Evolutionary conservation across 805 yeast genomes (phyloP), one percentile per base, ranked within the genome.

Genomic region (Nakazawaea holstii): DNA sequence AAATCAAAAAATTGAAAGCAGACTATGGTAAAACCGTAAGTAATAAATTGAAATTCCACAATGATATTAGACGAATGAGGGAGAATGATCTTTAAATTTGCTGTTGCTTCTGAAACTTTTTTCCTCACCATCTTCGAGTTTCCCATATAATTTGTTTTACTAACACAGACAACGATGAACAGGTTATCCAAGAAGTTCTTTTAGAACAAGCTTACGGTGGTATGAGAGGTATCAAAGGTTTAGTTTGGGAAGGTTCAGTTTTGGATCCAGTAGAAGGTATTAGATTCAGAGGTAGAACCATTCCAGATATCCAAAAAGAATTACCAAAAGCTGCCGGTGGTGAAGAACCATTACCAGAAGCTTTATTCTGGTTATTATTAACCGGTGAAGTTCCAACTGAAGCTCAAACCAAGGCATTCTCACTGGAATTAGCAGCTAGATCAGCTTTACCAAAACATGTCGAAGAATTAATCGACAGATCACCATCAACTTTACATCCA

Each of bases 171-270:
- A n/a, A 20, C 24, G 24, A 20, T 20, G 24, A 20, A 20, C 39
- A 65, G 69, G 69, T 69, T 44, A 82, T 86, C 54, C 92, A 89
- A 55, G 88, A 85, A 67, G 84, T 84, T 53, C 67, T 74, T 49
- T 72, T 86, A 52, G 88, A 82, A 66, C 92, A 85, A 71, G 91
- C 90, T 36, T 87, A 85, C 69, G 95, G 95, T 72, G 95, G 95
- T 73, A 83, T 83, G 91, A 79, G 95, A 67, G 95, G 95, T 63
- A 82, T 86, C 67, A 82, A 83, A 68, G 87, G 88, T 58, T 73
- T 87, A 53, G 90, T 86, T 46, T 86, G 94, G 94, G 95, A 86
- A 74, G 92, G 92, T 55, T 84, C 92, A 43, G 92, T 85, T 30
- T 70, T 86, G 59, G 95, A 86, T 64, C 85, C 95, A 50, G 79